These are phyloP conservation scores for Sphagnum tenellum DNA, from an alignment of 225 moss, liverwort and hornwort genomes.

Conservation along the genomic window DNA sequence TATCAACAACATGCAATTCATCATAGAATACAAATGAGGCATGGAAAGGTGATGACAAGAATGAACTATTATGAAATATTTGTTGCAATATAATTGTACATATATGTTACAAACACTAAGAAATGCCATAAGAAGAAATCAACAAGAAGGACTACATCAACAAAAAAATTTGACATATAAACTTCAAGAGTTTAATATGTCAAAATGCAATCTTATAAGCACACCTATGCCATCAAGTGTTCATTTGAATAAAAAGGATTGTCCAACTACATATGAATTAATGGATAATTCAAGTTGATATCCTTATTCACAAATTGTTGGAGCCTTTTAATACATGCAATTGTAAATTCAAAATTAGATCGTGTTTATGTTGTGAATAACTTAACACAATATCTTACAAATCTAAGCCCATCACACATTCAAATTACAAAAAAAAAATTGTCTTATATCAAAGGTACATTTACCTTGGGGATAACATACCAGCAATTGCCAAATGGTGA, in stretches of 20 bases:
- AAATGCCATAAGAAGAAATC: background rate
- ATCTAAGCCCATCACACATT: background rate
- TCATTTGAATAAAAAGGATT: constrained; percentile 8
- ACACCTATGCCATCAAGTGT: constrained; percentile 3
- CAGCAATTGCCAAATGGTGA: background rate
- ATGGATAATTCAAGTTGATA: too few species aligned
- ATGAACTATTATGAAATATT: too few species aligned
- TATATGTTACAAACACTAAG: background rate
- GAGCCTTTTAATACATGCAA: background rate
- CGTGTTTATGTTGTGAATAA: background rate
- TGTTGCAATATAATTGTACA: too few species aligned
- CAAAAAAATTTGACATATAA: constrained; percentile 5
- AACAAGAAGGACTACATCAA: constrained; percentile 10
- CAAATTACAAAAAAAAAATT: constrained; percentile 1
- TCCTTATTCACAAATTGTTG: constrained; percentile 4
- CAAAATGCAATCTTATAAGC: constrained; percentile 4
- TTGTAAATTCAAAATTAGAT: constrained; percentile 1
- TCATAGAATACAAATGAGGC: too few species aligned
- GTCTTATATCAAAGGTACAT: constrained; percentile 1
- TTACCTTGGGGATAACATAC: background rate
- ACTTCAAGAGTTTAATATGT: constrained; percentile 8
- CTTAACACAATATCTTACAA: constrained; percentile 4
- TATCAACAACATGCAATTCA: too few species aligned
- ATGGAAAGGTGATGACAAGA: too few species aligned
- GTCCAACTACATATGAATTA: background rate